Base-by-base conservation (phyloP, 768 basidiomycete genomes). In the Naganishia vaughanmartiniae region DNA sequence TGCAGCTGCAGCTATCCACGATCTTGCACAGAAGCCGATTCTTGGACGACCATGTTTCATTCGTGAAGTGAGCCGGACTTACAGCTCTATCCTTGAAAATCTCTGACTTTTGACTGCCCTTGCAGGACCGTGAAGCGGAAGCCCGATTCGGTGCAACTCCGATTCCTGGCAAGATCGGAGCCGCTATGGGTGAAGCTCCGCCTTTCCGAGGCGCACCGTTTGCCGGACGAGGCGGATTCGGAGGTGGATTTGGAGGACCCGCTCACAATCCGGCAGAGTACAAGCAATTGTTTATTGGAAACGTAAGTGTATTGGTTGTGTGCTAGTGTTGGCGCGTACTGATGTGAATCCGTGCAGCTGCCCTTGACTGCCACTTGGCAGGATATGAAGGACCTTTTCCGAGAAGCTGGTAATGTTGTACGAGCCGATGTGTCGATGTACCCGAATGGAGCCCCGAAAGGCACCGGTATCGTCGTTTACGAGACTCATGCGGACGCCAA, bases 281-380 rank as follows among this genome's bases (percentile, higher is more conserved):
- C 42, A 92, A 92, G 78, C 92, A 94, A 77, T 86, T 95, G 53
- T 94, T 93, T 72, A 90, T 95, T 73, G 92, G 93, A 67, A 93
- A 93, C 79, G 93, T 93, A 75, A 77, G 88, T 74, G 4, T 54
- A 9, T 14, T 39, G n/a, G 6, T 63, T 31, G 31, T 0, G 26
- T 4, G 4, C 12, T 4, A 30, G 1, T 21, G 1, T n/a, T 28
- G n/a, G 2, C 10, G 19, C 26, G 10, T n/a, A 4, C 26, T 15
- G 5, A 55, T 31, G 2, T 28, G 42, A 21, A 21, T 45, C 36
- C 17, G 4, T 56, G 6, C 73, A 97, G 94, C 83, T 98, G 33
- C 94, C 93, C 1, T 92, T 91, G 78, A 92, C 94, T 83, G 93
- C 93, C n/a, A 92, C 92, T 34, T 99, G 95, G 95, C 95, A 99